These are phyloP conservation scores for Thraustochytrium striatum DNA, from an alignment of 352 stramenopile genomes.

Conservation along the genomic window DNA sequence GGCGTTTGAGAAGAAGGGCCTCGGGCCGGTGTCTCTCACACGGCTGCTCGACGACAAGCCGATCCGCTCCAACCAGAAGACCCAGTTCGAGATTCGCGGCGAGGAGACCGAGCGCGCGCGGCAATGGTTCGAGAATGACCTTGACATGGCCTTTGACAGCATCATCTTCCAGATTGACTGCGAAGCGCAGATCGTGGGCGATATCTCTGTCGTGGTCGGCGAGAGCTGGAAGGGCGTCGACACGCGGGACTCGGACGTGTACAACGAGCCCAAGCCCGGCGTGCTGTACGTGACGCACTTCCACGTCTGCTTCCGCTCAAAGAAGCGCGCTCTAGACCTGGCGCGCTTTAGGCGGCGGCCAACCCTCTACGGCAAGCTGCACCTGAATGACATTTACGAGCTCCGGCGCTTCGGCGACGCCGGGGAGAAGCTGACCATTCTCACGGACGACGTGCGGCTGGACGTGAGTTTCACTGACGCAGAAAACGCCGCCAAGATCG, in stretches of 20 bases:
- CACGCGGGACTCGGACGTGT: background rate
- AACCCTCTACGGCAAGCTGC: slow-evolving; percentile 24
- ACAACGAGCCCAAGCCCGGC: background rate
- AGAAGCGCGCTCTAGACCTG: slow-evolving; percentile 1
- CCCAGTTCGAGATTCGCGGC: background rate
- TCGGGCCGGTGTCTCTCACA: background rate
- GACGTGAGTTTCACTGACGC: background rate
- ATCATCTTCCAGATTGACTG: slow-evolving; percentile 1
- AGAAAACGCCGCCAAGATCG: background rate
- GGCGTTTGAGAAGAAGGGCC: background rate
- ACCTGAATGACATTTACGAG: slow-evolving; percentile 39
- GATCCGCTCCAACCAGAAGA: background rate
- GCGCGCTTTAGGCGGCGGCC: background rate
- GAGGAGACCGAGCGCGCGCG: background rate
- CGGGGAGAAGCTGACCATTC: slow-evolving; percentile 1
- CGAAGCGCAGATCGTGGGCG: slow-evolving; percentile 8
- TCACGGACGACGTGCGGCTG: slow-evolving; percentile 40
- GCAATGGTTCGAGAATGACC: slow-evolving; percentile 40
- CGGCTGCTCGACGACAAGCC: slow-evolving; percentile 41
- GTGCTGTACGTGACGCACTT: slow-evolving; percentile 25
- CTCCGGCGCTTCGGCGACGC: slow-evolving; percentile 12
- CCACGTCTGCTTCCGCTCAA: slow-evolving; percentile 36
- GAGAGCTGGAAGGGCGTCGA: background rate
- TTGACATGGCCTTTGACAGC: slow-evolving; percentile 41
- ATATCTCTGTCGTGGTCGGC: background rate